Base-by-base conservation (phyloP, 805 yeast species). In the Candida ovalis region DNA sequence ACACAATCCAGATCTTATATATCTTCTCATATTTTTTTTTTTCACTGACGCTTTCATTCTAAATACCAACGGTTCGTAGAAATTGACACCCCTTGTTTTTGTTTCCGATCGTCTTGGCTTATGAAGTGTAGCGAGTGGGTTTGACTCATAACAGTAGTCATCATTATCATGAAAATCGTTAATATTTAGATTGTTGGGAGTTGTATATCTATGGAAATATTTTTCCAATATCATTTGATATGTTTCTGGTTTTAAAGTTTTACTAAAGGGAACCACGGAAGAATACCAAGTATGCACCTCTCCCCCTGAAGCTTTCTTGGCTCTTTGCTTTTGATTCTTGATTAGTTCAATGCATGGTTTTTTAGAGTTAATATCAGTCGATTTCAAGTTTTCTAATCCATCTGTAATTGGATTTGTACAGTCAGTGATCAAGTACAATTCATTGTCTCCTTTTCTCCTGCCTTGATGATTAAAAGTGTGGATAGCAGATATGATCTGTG, bases 1-100 rank as follows among this genome's bases (percentile, higher is more conserved):
- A 42, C 69, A 64, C 19, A 64, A 51, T 5, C 67, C 69, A 37
- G 59, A 58, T 10, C 57, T 54, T 15, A 49, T 52, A n/a, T 56
- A 54, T 39, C n/a, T 48, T 52, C 9, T 52, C 49, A 9, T 50
- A 43, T 22, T 51, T 53, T 17, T 44, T 45, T 36, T 44, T 46
- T 22, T 40, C 48, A 35, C 37, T 50, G 45, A 46, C 42, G 48
- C 52, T 19, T 22, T n/a, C n/a, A 23, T 24, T 41, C 64, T 48
- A 32, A 59, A 57, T 3, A 63, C 65, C 17, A 52, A 38, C 3
- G 61, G 61, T 42, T 57, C 59, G 43, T 57, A 57, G 42, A 48
- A 54, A 42, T 57, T 57, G n/a, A 50, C 55, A 8, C 52, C 49
- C 27, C 17, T 17, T 18, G 38, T 19, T 32, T 42, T 32, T 19